A percentile compares a stretch with the other conserved stretches of the same genome.
phyloP scores from a whole-genome alignment of 225 moss, liverwort and hornwort species.

The Sphagnum tenellum region DNA sequence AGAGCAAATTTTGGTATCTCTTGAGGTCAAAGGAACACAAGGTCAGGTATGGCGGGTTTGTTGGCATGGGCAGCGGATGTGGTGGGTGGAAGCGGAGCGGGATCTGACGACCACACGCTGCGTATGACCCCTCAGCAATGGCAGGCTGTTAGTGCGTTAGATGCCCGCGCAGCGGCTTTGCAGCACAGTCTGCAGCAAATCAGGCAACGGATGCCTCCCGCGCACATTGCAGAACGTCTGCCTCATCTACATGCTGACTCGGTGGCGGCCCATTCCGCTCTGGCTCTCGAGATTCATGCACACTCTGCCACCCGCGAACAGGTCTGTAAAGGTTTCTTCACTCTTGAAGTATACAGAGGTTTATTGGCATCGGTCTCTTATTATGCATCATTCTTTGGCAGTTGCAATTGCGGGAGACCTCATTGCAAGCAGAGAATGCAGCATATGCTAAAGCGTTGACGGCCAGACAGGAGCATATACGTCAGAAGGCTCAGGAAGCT shows the following conservation, averaged over 20 bases:
- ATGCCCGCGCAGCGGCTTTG: slow-evolving; percentile 58
- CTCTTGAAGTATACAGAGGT: neutral
- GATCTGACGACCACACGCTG: slow-evolving; percentile 33
- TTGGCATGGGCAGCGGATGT: slow-evolving; percentile 88
- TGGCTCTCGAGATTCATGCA: slow-evolving; percentile 65
- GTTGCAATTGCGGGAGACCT: slow-evolving; percentile 70
- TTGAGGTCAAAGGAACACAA: neutral
- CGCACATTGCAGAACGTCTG: slow-evolving; percentile 64
- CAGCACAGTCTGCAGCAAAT: slow-evolving; percentile 53
- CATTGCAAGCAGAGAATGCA: slow-evolving; percentile 62
- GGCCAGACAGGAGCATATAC: slow-evolving; percentile 61
- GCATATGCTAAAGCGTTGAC: slow-evolving; percentile 63
- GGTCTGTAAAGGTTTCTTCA: slow-evolving; percentile 17
- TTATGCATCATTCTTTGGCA: slow-evolving; percentile 8
- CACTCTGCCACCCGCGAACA: slow-evolving; percentile 62
- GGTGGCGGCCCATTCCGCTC: slow-evolving; percentile 53
- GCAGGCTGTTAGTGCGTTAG: slow-evolving; percentile 51
- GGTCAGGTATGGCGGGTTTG: slow-evolving; percentile 54
- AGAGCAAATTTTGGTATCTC: no score
- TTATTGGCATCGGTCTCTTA: neutral
- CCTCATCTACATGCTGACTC: slow-evolving; percentile 79
- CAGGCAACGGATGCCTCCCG: slow-evolving; percentile 63
- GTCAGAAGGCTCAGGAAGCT: slow-evolving; percentile 62
- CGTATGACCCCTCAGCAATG: slow-evolving; percentile 60
- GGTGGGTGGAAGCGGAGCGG: slow-evolving; percentile 65